Conservation (phyloP, 192 early-diverging fungal genomes). For the Gryganskiella cystojenkinii region DNA sequence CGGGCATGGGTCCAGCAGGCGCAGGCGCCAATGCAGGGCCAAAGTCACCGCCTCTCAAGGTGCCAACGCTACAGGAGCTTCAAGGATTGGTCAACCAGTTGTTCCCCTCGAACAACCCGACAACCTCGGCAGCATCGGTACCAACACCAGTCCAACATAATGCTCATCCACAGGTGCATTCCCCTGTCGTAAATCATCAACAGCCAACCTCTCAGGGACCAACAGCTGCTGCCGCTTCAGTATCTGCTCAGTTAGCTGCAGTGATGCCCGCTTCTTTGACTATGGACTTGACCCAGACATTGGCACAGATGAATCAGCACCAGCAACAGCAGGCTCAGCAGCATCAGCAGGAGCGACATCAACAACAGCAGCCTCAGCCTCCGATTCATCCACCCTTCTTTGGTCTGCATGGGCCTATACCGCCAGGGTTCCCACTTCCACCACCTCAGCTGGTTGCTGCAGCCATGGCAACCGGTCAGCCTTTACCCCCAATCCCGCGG, state of each 20-base stretch:
- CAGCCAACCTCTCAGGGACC: conserved; percentile 6
- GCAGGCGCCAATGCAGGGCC: not conserved
- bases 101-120: conserved; percentile 20
- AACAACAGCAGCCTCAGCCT: conserved; percentile 2
- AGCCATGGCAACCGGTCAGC: conserved; percentile 4
- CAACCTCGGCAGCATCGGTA: not conserved
- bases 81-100: conserved; percentile 46
- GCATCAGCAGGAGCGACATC: conserved; percentile 2
- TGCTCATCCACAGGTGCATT: no score
- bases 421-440: conserved; percentile 9
- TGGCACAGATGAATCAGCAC: conserved; percentile 30
- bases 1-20: no score
- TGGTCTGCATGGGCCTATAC: conserved; percentile 4
- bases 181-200: not conserved
- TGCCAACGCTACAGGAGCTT: conserved; percentile 26
- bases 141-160: not conserved
- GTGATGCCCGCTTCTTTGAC: conserved; percentile 21
- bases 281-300: conserved; percentile 27
- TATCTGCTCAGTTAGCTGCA: conserved; percentile 27
- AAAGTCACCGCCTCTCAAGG: conserved; percentile 3
- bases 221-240: conserved; percentile 36
- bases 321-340: conserved; percentile 16
- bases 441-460: conserved; percentile 19
- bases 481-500: conserved; percentile 11
- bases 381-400: not conserved